Base-by-base conservation (phyloP, 1,284 basidiomycete species). In the Trichosporon coremiiforme region DNA sequence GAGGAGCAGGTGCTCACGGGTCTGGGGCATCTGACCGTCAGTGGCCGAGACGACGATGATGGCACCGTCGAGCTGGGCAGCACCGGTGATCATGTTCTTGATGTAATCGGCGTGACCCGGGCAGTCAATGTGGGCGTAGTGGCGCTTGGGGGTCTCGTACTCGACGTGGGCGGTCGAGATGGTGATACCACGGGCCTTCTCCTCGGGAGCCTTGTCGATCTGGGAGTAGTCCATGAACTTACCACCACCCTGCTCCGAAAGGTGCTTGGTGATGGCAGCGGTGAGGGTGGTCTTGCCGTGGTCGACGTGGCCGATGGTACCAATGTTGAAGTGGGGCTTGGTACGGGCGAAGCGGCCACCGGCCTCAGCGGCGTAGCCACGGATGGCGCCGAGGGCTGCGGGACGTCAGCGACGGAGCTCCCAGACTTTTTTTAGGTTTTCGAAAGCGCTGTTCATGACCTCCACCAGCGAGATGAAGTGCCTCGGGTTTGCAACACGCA, bases 161-260 rank as follows among this genome's bases (percentile, higher is more conserved):
- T 99, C 97, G 84, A 99, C 95, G 84, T 99, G 97, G 66, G 87
- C 87, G 53, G 87, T 87, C 68, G 86, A 85, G 82, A 99, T 99
- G 76, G 97, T 99, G 85, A 99, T 99, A 87, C 97, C 97, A 85
- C 97, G 93, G 70, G 96, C 96, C 86, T 95, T 97, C 87, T 99
- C 97, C 85, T 99, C 97, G 10, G 97, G 97, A n/a, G 97, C 97
- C 87, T 95, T 98, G 91, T 99, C 97, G 80, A 99, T 99, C 85
- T 95, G 90, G 68, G 89, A 89, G 86, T 99, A 99, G 88, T 96
- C 96, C 75, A 97, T 92, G 85, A 99, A 99, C 84, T 91, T 94
- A 75, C 94, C 95, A 68, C 83, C 84, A 68, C 91, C 92, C 75
- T 91, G 90, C 71, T 90, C 88, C 50, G 96, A 86, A 69, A 99